Percentiles rank a stretch among this genome's conserved stretches.
Evolutionary conservation across 1,284 basidiomycete genomes (phyloP).

Genomic region (Malassezia japonica): DNA sequence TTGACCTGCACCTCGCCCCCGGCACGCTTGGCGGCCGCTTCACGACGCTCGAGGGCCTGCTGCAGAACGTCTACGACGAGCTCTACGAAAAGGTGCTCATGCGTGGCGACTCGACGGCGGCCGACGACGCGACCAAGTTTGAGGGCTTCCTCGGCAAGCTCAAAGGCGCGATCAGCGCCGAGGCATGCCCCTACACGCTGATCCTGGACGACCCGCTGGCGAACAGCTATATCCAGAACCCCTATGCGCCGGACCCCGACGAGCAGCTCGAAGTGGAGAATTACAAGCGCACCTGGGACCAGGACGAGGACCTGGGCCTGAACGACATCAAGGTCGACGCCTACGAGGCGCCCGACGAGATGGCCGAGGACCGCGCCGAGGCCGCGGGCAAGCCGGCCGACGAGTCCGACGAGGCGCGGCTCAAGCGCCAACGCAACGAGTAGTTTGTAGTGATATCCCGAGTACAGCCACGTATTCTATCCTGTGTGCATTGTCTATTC

Average conservation of each 20-base stretch:
- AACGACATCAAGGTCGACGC: conserved; percentile 79
- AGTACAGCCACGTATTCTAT: too few relatives aligned
- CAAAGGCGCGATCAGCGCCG: conserved; percentile 37
- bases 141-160: conserved; percentile 65
- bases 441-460: too few relatives aligned
- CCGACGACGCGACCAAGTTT: conserved; percentile 20
- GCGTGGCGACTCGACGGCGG: conserved; percentile 57
- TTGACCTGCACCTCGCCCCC: conserved; percentile 79
- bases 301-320: conserved; percentile 90
- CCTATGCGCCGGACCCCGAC: conserved; percentile 57
- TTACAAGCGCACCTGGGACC: conserved; percentile 76
- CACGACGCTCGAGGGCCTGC: conserved; percentile 89
- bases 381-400: too few relatives aligned
- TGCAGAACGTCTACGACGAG: conserved; percentile 91
- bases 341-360: conserved; percentile 20
- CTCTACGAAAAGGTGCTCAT: conserved; percentile 81
- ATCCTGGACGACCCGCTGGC: conserved; percentile 91
- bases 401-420: too few relatives aligned
- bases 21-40: conserved; percentile 97
- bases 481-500: too few relatives aligned
- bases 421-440: too few relatives aligned
- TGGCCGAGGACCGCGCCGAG: conserved; percentile 50
- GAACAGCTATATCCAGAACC: conserved; percentile 90
- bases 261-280: conserved; percentile 54
- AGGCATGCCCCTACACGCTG: conserved; percentile 56